Percentiles rank a stretch among this genome's conserved stretches.
Evolutionary conservation across 192 early-diverging fungal species (phyloP).

Genomic region (Coemansia sp.): DNA sequence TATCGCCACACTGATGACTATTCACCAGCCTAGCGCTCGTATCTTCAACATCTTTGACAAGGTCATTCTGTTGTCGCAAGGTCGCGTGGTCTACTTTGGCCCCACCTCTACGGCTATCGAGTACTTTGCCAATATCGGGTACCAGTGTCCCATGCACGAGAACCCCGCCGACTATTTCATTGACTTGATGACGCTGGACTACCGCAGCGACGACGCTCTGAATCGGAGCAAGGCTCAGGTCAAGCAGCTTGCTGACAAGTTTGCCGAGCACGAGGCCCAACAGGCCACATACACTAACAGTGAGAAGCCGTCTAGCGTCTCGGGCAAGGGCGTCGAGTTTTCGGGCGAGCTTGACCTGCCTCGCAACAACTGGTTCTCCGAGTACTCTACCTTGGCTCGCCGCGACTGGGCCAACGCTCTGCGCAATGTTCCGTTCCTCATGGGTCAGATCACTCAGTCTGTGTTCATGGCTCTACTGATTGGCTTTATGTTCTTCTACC

Average conservation of each 20-base stretch:
- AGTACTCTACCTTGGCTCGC: slow-evolving; percentile 58
- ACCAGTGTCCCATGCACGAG: slow-evolving; percentile 70
- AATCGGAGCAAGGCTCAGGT: slow-evolving; percentile 50
- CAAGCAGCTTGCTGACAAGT: slow-evolving; percentile 41
- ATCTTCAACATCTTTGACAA: slow-evolving; percentile 85
- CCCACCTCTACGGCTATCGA: slow-evolving; percentile 41
- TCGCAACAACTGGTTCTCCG: slow-evolving; percentile 59
- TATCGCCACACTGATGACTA: slow-evolving; percentile 82
- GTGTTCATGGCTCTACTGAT: slow-evolving; percentile 59
- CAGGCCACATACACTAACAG: not conserved
- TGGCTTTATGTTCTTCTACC: slow-evolving; percentile 63
- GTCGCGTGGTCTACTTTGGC: slow-evolving; percentile 68
- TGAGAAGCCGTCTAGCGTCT: slow-evolving; percentile 14
- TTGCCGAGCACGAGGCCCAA: slow-evolving; percentile 21
- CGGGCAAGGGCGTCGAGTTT: slow-evolving; percentile 2
- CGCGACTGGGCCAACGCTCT: slow-evolving; percentile 57
- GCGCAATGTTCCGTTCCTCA: slow-evolving; percentile 48
- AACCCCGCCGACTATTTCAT: slow-evolving; percentile 78
- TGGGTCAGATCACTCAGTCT: slow-evolving; percentile 39
- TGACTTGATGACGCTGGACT: slow-evolving; percentile 65
- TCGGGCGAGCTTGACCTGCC: slow-evolving; percentile 31
- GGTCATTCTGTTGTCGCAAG: slow-evolving; percentile 73
- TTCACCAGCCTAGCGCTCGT: slow-evolving; percentile 89
- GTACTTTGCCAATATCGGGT: slow-evolving; percentile 60
- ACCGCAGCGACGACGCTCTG: slow-evolving; percentile 53